Evolutionary conservation across 768 basidiomycete genomes (phyloP).

Genomic region (Leucosporidium scottii): DNA sequence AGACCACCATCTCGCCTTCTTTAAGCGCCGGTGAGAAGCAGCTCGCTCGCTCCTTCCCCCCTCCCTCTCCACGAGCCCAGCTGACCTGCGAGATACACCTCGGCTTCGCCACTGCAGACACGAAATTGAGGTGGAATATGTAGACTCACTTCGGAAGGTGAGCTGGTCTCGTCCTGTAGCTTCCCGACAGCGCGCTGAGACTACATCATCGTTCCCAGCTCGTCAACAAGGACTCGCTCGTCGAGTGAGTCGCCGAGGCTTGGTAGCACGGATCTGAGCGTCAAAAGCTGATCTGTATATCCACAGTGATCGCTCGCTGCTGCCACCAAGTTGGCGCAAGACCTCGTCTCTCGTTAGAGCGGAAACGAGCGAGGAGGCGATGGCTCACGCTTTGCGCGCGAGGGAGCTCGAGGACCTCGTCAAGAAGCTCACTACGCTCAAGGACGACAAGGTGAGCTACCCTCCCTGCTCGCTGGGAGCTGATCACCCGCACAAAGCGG

Average conservation of each 20-base stretch:
- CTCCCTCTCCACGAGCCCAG: background rate
- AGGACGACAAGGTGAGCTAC: conserved; percentile 12
- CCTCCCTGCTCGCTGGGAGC: too few species aligned
- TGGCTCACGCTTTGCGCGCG: conserved; percentile 4
- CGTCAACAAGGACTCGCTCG: background rate
- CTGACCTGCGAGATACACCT: background rate
- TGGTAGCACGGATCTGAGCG: background rate
- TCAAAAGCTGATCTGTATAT: background rate
- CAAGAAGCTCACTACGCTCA: conserved; percentile 16
- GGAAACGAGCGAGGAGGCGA: conserved; percentile 25
- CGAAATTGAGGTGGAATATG: conserved; percentile 34
- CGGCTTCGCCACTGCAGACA: conserved; percentile 15
- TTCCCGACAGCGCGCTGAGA: background rate
- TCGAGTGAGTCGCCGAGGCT: background rate
- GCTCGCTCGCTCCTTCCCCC: background rate
- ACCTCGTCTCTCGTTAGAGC: conserved; percentile 21
- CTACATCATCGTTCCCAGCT: background rate
- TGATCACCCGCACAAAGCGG: background rate
- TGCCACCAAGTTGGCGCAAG: conserved; percentile 8
- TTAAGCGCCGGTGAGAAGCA: conserved; percentile 7
- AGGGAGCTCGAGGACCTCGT: conserved; percentile 11
- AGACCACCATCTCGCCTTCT: conserved; percentile 17
- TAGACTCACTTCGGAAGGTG: conserved; percentile 31
- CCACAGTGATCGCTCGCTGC: background rate
- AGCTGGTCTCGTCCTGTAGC: background rate